Evolutionary conservation across 2,329 filamentous ascomycete genomes (phyloP).

Genomic region (Colletotrichum tanaceti): DNA sequence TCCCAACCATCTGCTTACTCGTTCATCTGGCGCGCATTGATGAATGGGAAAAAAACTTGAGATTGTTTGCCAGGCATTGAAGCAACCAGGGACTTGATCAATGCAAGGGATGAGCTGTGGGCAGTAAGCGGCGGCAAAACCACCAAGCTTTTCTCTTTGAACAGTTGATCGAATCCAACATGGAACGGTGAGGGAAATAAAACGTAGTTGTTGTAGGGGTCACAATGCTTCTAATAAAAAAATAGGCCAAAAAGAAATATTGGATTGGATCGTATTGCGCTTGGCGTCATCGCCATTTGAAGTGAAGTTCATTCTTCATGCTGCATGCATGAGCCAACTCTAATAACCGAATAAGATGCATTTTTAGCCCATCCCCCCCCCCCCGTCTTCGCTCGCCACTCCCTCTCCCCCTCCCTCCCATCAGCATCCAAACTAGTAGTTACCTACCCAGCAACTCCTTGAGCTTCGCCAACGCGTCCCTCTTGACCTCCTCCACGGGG

Average conservation of each 20-base stretch:
- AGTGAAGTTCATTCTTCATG: background rate
- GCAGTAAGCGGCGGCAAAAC: background rate
- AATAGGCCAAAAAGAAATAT: background rate
- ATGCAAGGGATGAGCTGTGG: background rate
- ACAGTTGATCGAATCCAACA: background rate
- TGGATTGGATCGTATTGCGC: background rate
- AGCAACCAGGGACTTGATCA: background rate
- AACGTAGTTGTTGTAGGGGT: background rate
- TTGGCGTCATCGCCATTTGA: background rate
- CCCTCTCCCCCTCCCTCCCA: background rate
- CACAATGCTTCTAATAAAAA: too few relatives aligned
- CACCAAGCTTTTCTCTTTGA: too few relatives aligned
- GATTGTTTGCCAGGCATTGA: background rate
- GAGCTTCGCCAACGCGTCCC: constrained; percentile 51
- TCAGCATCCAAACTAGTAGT: too few relatives aligned
- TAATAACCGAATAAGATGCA: background rate
- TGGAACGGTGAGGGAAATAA: background rate
- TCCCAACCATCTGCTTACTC: background rate
- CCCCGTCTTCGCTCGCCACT: too few relatives aligned
- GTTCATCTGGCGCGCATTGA: background rate
- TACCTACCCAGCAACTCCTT: constrained; percentile 2
- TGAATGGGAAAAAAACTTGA: background rate
- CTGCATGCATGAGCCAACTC: constrained; percentile 3
- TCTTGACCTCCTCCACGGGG: constrained; percentile 57
- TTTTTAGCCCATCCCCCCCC: too few relatives aligned